These are phyloP conservation scores for Blastocystis hominis DNA, from an alignment of 352 stramenopile species.

Conservation along the genomic window DNA sequence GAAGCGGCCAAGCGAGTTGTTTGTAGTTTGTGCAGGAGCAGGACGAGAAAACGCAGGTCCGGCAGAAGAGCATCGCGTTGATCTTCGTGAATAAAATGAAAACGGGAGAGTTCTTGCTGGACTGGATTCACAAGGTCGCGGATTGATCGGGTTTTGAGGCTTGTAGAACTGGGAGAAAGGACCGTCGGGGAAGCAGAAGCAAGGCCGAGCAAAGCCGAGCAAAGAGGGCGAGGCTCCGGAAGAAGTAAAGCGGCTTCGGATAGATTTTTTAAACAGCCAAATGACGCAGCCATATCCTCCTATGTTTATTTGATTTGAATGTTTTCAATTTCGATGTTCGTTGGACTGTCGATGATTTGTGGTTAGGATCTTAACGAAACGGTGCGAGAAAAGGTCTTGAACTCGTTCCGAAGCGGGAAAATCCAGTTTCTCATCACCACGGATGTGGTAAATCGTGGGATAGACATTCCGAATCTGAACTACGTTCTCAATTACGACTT, in stretches of 20 bases:
- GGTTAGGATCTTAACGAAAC: background rate
- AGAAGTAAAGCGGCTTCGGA: background rate
- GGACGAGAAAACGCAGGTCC: background rate
- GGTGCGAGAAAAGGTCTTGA: background rate
- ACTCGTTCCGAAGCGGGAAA: background rate
- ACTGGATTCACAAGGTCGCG: background rate
- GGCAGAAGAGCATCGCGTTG: background rate
- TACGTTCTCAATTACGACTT: constrained; percentile 52
- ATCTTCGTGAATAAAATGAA: constrained; percentile 53
- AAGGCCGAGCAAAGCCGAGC: background rate
- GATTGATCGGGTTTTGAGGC: background rate
- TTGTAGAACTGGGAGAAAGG: background rate
- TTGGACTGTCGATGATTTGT: background rate
- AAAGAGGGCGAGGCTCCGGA: background rate
- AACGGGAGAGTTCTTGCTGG: background rate
- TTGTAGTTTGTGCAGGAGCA: constrained; percentile 18
- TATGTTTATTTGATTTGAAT: too few species aligned
- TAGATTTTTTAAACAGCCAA: constrained; percentile 2
- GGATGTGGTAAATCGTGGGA: background rate
- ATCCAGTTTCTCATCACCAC: constrained; percentile 40
- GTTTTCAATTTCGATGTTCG: too few species aligned
- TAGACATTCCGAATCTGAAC: constrained; percentile 43
- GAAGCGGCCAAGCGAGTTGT: background rate
- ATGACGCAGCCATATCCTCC: background rate
- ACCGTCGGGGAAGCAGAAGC: background rate